Percentiles rank a stretch among this genome's conserved stretches.
phyloP scores from a whole-genome alignment of 2,329 filamentous ascomycete genomes.

The Alternaria angustiovoidea region DNA sequence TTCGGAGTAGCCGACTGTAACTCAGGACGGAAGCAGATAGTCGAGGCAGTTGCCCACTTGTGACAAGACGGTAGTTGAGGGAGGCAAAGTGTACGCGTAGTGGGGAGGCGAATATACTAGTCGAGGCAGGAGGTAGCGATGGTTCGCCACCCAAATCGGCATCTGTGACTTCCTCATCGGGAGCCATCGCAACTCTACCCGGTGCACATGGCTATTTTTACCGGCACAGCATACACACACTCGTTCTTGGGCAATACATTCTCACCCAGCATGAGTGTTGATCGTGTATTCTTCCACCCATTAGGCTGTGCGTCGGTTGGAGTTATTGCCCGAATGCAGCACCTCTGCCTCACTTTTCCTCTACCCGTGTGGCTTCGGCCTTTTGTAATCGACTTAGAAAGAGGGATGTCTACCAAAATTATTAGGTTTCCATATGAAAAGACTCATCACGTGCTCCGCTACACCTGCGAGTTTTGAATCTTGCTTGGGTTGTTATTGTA shows the following conservation, averaged over 20 bases:
- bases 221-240: constrained; percentile 2
- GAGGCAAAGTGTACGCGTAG: constrained; percentile 24
- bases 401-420: neutral
- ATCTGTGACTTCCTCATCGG: constrained; percentile 19
- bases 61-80: constrained; percentile 5
- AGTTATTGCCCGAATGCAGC: constrained; percentile 1
- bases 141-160: constrained; percentile 28
- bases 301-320: constrained; percentile 2
- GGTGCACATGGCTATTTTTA: constrained; percentile 6
- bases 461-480: neutral
- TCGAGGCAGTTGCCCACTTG: constrained; percentile 5
- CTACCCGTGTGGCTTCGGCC: neutral
- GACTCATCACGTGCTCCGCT: constrained; percentile 1
- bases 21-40: constrained; percentile 11
- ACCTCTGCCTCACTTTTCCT: neutral
- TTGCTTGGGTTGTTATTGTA: neutral
- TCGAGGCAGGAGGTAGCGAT: constrained; percentile 11
- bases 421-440: neutral
- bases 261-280: neutral
- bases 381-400: neutral
- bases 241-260: neutral
- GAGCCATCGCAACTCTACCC: constrained; percentile 13
- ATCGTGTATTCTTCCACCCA: neutral
- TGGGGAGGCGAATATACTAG: constrained; percentile 14
- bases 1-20: constrained; percentile 27